Evolutionary conservation across 139 green algal species (phyloP).

Genomic region (Chlorella ohadii): DNA sequence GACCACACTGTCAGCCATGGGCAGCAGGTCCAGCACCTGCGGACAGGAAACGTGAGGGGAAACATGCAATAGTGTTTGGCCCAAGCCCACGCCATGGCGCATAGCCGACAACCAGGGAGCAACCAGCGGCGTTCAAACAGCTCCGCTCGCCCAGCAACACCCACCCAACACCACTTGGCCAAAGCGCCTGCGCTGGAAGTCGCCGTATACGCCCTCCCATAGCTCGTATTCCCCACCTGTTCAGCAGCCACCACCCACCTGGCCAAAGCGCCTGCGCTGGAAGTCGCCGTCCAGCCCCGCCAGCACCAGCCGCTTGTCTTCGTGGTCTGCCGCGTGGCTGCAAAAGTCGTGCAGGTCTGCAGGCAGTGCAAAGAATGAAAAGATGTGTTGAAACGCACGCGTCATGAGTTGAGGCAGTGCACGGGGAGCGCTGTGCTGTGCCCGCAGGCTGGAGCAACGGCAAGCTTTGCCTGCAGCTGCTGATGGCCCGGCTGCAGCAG

Average conservation of each 20-base stretch:
- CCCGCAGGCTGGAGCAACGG: too few relatives aligned
- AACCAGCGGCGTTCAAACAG: too few relatives aligned
- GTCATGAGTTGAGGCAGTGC: too few relatives aligned
- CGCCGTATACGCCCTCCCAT: constrained; percentile 75
- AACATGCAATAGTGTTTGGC: too few relatives aligned
- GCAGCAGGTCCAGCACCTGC: constrained; percentile 78
- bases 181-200: constrained; percentile 75
- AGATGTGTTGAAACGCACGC: too few relatives aligned
- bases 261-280: constrained; percentile 63
- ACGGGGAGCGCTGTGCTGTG: too few relatives aligned
- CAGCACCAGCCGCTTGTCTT: constrained; percentile 73
- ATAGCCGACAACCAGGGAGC: too few relatives aligned
- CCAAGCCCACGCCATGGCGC: too few relatives aligned
- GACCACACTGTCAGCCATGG: constrained; percentile 77
- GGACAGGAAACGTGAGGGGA: background rate
- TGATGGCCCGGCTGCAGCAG: too few relatives aligned
- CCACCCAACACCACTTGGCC: constrained; percentile 48
- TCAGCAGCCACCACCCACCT: constrained; percentile 42
- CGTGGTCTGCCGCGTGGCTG: constrained; percentile 61
- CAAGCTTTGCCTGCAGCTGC: too few relatives aligned
- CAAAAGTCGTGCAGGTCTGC: constrained; percentile 78
- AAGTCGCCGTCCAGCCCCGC: constrained; percentile 86
- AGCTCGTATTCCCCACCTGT: constrained; percentile 1
- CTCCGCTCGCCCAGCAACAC: too few relatives aligned
- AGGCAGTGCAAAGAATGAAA: background rate